These are phyloP conservation scores for Solanum rostratum DNA, from an alignment of 257 asterid genomes.

Conservation along the genomic window DNA sequence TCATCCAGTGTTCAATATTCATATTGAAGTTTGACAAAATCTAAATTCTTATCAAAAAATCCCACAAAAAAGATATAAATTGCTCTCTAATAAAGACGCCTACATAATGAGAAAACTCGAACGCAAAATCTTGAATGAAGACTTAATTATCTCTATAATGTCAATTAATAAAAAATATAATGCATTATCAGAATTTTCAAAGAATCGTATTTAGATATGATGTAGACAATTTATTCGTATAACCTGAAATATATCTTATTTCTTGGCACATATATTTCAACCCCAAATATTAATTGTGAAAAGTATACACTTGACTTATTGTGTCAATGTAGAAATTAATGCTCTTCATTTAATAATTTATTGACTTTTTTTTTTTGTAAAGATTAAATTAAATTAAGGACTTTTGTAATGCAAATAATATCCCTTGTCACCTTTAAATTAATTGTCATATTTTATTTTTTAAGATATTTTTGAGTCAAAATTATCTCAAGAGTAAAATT, in stretches of 20 bases:
- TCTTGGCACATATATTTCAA: neutral
- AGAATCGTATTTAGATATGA: too few species aligned
- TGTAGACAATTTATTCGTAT: too few species aligned
- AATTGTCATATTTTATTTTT: neutral
- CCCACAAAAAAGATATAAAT: too few species aligned
- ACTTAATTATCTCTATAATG: too few species aligned
- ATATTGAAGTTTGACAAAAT: too few species aligned
- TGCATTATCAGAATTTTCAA: too few species aligned
- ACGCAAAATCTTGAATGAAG: too few species aligned
- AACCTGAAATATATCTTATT: neutral
- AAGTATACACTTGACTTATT: neutral
- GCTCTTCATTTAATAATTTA: neutral
- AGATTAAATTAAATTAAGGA: neutral
- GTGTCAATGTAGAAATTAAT: neutral
- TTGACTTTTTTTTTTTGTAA: neutral
- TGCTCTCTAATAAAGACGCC: too few species aligned
- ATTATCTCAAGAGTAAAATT: neutral
- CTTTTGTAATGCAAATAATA: neutral
- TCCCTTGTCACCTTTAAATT: neutral
- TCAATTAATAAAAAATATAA: too few species aligned
- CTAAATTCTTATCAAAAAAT: too few species aligned
- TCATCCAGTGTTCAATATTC: too few species aligned
- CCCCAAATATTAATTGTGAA: neutral
- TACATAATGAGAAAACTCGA: too few species aligned
- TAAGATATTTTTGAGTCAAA: neutral